Evolutionary conservation across 129 eudicot genomes (phyloP), one percentile per base, ranked within the genome.

Genomic region (Daucus carota): DNA sequence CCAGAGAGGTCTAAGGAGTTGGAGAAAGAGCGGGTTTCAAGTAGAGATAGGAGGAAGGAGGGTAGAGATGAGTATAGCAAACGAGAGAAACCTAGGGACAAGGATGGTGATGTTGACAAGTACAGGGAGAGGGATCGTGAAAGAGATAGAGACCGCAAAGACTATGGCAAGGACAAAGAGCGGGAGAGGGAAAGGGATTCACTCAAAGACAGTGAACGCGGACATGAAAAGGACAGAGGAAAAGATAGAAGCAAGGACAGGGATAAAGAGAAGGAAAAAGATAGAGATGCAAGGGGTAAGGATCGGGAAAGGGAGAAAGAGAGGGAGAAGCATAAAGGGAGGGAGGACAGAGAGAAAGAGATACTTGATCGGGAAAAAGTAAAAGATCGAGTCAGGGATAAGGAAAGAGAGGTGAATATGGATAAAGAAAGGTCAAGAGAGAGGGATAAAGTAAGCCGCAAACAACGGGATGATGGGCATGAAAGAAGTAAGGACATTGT

Each of bases 61-160:
- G 92, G 86, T 43, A 88, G 85, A 47, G 91, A 90, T 70, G 96
- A 90, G 62, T 80, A 84, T 45, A 92, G 80, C 73, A 91, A 81
- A 76, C 78, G 85, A 74, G 96, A 88, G 54, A 90, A 80, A 47
- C 84, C 54, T 40, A 79, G 91, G 76, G 93, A 88, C 72, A 82
- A 50, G 47, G 85, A 85, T 70, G 73, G 40, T 48, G 85, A 83
- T 24, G 66, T 77, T 42, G 90, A 86, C 34, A 86, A 44, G 74
- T 76, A 78, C 28, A 71, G 26, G n/a, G 84, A 85, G 36, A 81
- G 72, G 57, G 87, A 81, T 12, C 83, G 78, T 63, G 86, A 85
- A 43, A 83, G 74, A 77, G 85, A 83, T 14, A 81, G 84, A 28
- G 75, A 72, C 34, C 75, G 15, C 32, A 72, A 72, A 43, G 75